Conservation (phyloP, 208 protist genomes). For the Naegleria gruberi region DNA sequence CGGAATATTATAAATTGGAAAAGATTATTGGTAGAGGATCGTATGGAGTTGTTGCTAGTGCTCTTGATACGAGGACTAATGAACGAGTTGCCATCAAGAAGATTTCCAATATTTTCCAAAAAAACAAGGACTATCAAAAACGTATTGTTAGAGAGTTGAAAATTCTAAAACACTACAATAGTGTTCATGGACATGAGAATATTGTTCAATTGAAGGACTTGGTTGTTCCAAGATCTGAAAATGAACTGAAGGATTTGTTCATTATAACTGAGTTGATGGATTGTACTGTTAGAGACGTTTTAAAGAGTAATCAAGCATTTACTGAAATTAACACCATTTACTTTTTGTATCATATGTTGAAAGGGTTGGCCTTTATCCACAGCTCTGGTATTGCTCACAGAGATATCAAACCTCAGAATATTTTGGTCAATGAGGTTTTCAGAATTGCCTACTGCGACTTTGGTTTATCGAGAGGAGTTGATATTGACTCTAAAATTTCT, state of each 20-base stretch:
- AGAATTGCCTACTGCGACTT: constrained; percentile 84
- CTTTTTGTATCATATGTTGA: constrained; percentile 60
- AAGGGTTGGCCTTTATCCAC: constrained; percentile 59
- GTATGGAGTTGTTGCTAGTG: constrained; percentile 64
- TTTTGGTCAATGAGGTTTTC: constrained; percentile 79
- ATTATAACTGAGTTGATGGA: constrained; percentile 53
- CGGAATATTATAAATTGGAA: constrained; percentile 63
- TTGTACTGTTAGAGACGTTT: constrained; percentile 41
- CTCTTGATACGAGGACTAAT: background rate
- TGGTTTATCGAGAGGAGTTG: constrained; percentile 56
- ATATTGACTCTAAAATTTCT: constrained; percentile 52
- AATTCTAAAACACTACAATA: constrained; percentile 21
- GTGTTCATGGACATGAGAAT: constrained; percentile 4
- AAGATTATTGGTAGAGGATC: constrained; percentile 73
- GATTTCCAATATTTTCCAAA: constrained; percentile 1
- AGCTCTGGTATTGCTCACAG: constrained; percentile 50
- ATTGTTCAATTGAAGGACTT: constrained; percentile 8
- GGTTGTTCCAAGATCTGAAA: background rate
- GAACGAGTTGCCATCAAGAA: background rate
- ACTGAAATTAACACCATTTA: constrained; percentile 49
- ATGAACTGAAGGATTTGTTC: constrained; percentile 41
- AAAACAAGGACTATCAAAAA: constrained; percentile 4
- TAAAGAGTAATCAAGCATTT: constrained; percentile 26
- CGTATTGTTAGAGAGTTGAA: background rate
- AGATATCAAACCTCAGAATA: constrained; percentile 79